phyloP scores from a whole-genome alignment of 441 rosid genomes.

The Erodium moschatum region DNA sequence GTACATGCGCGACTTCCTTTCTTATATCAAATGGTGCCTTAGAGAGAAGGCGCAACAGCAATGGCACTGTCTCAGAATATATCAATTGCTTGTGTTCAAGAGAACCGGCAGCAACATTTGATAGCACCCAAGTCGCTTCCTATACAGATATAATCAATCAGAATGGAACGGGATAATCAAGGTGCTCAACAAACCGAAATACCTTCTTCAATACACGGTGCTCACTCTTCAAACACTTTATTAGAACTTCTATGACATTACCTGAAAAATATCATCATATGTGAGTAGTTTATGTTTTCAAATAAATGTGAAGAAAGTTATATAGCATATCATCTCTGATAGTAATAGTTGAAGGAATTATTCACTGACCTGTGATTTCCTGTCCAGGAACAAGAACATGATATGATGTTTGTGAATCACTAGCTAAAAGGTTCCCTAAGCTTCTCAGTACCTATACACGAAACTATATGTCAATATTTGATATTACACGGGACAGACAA shows the following conservation, averaged over 20 bases:
- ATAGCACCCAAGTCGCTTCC: constrained; percentile 98
- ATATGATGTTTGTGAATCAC: constrained; percentile 58
- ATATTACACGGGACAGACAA: constrained; percentile 9
- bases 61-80: constrained; percentile 59
- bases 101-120: constrained; percentile 94
- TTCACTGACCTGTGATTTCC: constrained; percentile 58
- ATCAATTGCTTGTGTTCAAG: constrained; percentile 68
- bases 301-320: constrained; percentile 13
- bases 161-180: constrained; percentile 5
- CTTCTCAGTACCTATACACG: constrained; percentile 66
- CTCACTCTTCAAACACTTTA: constrained; percentile 83
- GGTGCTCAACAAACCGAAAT: constrained; percentile 12
- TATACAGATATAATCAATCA: constrained; percentile 20
- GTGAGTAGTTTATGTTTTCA: constrained; percentile 16
- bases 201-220: constrained; percentile 92
- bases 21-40: constrained; percentile 75
- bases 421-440: constrained; percentile 83
- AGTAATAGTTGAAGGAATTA: constrained; percentile 18
- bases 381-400: constrained; percentile 49
- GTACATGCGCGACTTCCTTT: constrained; percentile 82
- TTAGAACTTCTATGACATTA: constrained; percentile 51
- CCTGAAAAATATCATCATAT: constrained; percentile 35
- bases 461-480: constrained; percentile 16
- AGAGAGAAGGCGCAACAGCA: constrained; percentile 57
- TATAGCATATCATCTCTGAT: constrained; percentile 10